These are phyloP conservation scores for Paramecium primaurelia DNA, from an alignment of 73 alveolate species.

Conservation along the genomic window DNA sequence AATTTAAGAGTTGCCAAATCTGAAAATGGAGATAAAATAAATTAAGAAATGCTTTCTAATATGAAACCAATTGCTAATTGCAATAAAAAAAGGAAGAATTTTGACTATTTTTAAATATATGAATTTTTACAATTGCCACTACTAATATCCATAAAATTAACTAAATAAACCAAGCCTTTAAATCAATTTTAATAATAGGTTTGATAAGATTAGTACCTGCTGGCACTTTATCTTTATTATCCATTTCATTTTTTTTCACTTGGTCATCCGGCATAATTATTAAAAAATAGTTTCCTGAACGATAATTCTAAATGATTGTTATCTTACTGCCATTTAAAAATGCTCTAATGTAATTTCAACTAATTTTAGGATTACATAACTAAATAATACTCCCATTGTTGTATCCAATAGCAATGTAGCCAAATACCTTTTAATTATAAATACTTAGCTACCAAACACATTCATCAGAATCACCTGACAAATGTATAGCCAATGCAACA, in stretches of 20 bases:
- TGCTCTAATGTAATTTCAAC: neutral
- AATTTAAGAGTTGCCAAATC: constrained; percentile 62
- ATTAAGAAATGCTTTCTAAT: neutral
- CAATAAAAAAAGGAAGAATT: neutral
- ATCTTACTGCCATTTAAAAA: neutral
- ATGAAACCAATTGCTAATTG: neutral
- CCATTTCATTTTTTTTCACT: constrained; percentile 24
- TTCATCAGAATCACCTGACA: constrained; percentile 66
- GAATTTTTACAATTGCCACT: neutral
- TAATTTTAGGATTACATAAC: neutral
- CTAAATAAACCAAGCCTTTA: neutral
- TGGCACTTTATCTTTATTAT: neutral
- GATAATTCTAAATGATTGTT: neutral
- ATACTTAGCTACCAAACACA: constrained; percentile 44
- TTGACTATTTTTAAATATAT: neutral
- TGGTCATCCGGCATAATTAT: neutral
- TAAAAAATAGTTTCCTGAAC: neutral
- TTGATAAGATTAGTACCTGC: neutral
- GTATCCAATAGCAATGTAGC: constrained; percentile 71
- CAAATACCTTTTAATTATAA: constrained; percentile 59
- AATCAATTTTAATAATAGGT: neutral
- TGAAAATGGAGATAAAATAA: constrained; percentile 6
- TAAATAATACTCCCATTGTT: constrained; percentile 14
- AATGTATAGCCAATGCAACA: constrained; percentile 64
- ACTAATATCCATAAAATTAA: constrained; percentile 11